phyloP scores from a whole-genome alignment of 768 basidiomycete genomes.

The Postia placenta region DNA sequence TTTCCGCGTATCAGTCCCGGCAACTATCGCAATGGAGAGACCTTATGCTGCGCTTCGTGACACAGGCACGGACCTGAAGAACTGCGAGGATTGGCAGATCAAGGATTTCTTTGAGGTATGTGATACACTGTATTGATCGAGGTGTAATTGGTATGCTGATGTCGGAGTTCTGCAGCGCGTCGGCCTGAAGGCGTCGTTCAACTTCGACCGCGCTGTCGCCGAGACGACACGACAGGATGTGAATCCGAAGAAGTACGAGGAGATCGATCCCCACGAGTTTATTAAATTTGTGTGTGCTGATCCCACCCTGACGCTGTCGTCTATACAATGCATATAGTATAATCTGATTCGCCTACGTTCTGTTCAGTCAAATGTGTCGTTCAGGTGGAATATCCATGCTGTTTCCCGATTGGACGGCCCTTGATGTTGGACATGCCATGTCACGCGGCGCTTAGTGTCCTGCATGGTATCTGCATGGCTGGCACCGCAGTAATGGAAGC shows the following conservation, averaged over 20 bases:
- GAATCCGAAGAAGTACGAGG: constrained; percentile 21
- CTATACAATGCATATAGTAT: too few species aligned
- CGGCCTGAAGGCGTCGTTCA: constrained; percentile 16
- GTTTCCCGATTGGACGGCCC: too few species aligned
- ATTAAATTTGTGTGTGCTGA: too few species aligned
- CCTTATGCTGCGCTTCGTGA: constrained; percentile 17
- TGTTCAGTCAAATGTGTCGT: too few species aligned
- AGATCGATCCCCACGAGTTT: constrained; percentile 14
- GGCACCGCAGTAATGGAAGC: too few species aligned
- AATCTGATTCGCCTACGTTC: too few species aligned
- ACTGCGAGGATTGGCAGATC: constrained; percentile 20
- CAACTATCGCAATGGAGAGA: constrained; percentile 21
- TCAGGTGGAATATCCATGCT: too few species aligned
- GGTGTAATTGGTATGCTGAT: neutral
- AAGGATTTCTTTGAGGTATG: constrained; percentile 23
- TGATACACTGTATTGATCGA: neutral
- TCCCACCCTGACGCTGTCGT: too few species aligned
- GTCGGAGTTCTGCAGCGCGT: constrained; percentile 10
- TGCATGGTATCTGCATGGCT: too few species aligned
- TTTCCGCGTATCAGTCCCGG: constrained; percentile 16
- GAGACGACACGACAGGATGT: constrained; percentile 12
- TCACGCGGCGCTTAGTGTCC: too few species aligned
- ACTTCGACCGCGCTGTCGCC: constrained; percentile 16
- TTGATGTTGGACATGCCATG: too few species aligned
- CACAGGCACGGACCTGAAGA: constrained; percentile 18